These are phyloP conservation scores for Trichophyton rubrum DNA, from an alignment of 2,329 filamentous ascomycete species.

Conservation along the genomic window DNA sequence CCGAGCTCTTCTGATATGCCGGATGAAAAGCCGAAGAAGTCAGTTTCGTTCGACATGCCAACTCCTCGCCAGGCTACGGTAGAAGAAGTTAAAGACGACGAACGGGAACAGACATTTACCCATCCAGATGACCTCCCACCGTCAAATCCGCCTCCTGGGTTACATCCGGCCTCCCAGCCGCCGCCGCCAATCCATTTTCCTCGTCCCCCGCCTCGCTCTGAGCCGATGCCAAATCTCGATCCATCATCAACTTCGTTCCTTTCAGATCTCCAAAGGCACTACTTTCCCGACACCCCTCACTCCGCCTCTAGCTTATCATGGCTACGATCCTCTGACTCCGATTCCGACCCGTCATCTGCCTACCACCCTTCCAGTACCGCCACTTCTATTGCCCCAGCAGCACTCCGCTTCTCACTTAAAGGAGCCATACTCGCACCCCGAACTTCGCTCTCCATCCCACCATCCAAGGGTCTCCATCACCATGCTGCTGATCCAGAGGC, in stretches of 20 bases:
- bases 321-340: constrained; percentile 63
- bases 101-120: constrained; percentile 7
- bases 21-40: constrained; percentile 15
- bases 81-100: constrained; percentile 3
- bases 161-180: constrained; percentile 29
- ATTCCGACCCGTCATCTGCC: constrained; percentile 54
- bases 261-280: constrained; percentile 72
- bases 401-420: constrained; percentile 78
- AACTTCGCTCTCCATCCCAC: constrained; percentile 60
- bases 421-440: constrained; percentile 69
- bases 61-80: constrained; percentile 6
- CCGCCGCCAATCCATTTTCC: constrained; percentile 33
- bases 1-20: constrained; percentile 1
- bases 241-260: constrained; percentile 75
- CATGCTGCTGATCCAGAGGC: constrained; percentile 86
- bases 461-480: constrained; percentile 74
- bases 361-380: constrained; percentile 68
- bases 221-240: constrained; percentile 59
- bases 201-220: constrained; percentile 32
- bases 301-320: constrained; percentile 79
- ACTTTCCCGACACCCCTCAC: constrained; percentile 77
- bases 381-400: constrained; percentile 51
- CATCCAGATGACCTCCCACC: constrained; percentile 26
- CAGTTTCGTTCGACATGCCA: constrained; percentile 20
- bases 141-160: constrained; percentile 24